These are phyloP conservation scores for Hortaea werneckii DNA, from an alignment of 2,329 filamentous ascomycete genomes.

Conservation along the genomic window DNA sequence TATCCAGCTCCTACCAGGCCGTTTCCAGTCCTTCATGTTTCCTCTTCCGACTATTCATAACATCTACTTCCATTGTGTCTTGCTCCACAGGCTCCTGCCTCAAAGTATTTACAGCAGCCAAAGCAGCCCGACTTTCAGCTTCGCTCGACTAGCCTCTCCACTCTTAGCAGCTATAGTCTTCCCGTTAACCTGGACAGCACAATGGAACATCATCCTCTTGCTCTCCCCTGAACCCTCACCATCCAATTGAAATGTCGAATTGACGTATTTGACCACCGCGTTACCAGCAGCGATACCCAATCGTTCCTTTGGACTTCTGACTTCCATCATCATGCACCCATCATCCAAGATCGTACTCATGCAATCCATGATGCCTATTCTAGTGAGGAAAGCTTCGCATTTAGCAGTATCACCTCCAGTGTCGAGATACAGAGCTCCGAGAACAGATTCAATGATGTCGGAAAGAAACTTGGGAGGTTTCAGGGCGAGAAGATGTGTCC, in stretches of 20 bases:
- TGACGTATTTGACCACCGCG: slow-evolving; percentile 46
- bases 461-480: slow-evolving; percentile 67
- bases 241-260: neutral
- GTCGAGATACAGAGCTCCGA: slow-evolving; percentile 81
- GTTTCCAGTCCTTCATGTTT: no score
- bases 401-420: slow-evolving; percentile 48
- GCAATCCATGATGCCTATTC: slow-evolving; percentile 55
- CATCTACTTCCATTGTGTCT: no score
- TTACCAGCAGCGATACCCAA: slow-evolving; percentile 49
- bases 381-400: slow-evolving; percentile 52
- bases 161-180: neutral
- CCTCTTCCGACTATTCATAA: no score
- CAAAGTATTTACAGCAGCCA: neutral
- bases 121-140: slow-evolving; percentile 4
- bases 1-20: no score
- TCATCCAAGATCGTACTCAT: slow-evolving; percentile 50
- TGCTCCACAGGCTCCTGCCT: no score
- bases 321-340: slow-evolving; percentile 39
- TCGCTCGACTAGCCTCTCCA: slow-evolving; percentile 3
- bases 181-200: slow-evolving; percentile 3
- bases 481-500: slow-evolving; percentile 58
- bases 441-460: slow-evolving; percentile 68
- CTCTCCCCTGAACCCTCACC: neutral
- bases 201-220: neutral
- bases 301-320: slow-evolving; percentile 53